Evolutionary conservation across 106 monocot species (phyloP).

Genomic region (Dioscorea zingiberensis): DNA sequence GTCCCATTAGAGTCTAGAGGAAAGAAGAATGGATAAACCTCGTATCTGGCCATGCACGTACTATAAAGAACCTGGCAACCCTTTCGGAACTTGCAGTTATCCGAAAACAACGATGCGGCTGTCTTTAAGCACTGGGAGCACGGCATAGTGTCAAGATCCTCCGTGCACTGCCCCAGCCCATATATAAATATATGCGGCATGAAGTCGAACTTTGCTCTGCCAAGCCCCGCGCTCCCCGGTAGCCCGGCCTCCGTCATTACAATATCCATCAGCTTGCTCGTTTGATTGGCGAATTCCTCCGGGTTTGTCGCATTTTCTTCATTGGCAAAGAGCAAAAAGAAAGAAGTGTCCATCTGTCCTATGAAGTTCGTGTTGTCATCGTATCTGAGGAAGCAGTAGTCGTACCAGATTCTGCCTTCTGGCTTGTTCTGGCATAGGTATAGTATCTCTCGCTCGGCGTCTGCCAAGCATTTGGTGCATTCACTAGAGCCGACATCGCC

Average conservation of each 20-base stretch:
- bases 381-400: not conserved
- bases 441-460: not conserved
- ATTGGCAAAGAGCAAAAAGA: not conserved
- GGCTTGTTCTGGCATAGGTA: not conserved
- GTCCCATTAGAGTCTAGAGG: not conserved
- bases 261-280: not conserved
- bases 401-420: not conserved
- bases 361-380: not conserved
- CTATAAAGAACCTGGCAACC: not conserved
- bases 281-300: not conserved
- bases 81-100: not conserved
- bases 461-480: not conserved
- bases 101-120: not conserved
- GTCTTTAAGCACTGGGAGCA: not conserved
- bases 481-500: not conserved
- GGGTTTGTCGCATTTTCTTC: not conserved
- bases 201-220: not conserved
- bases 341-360: not conserved
- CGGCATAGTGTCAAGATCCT: not conserved
- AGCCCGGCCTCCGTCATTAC: not conserved
- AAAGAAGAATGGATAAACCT: not conserved
- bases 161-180: not conserved
- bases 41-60: not conserved
- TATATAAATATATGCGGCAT: not conserved
- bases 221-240: not conserved